Conservation (phyloP, 768 basidiomycete species). For the Amanita inopinata region DNA sequence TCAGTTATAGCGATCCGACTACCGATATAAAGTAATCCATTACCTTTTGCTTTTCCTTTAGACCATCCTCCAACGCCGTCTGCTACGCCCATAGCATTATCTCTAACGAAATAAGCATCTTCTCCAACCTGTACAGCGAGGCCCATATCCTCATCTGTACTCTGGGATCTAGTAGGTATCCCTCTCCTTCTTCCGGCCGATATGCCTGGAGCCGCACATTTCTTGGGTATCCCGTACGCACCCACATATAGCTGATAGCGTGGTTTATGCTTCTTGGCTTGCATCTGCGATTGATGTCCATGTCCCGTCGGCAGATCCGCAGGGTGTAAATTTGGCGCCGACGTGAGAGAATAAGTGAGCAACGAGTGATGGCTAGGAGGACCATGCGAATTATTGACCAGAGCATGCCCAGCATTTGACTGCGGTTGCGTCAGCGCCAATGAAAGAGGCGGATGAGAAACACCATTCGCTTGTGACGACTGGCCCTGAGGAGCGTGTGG, state of each 20-base stretch:
- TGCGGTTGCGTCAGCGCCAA: slow-evolving; percentile 13
- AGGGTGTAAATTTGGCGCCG: slow-evolving; percentile 20
- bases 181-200: slow-evolving; percentile 15
- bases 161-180: slow-evolving; percentile 16
- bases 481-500: slow-evolving; percentile 7
- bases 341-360: slow-evolving; percentile 27
- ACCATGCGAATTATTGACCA: slow-evolving; percentile 3
- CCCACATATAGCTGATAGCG: slow-evolving; percentile 56
- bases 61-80: slow-evolving; percentile 96
- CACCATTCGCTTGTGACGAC: slow-evolving; percentile 9
- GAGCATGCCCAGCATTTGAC: slow-evolving; percentile 5
- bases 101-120: slow-evolving; percentile 78
- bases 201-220: slow-evolving; percentile 15
- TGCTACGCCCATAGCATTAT: slow-evolving; percentile 87
- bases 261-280: slow-evolving; percentile 20
- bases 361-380: slow-evolving; percentile 5
- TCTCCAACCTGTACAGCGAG: slow-evolving; percentile 81
- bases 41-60: slow-evolving; percentile 27
- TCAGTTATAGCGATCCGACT: not conserved
- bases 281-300: slow-evolving; percentile 18
- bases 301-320: slow-evolving; percentile 18
- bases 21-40: slow-evolving; percentile 7
- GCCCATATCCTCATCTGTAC: slow-evolving; percentile 22
- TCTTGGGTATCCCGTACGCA: slow-evolving; percentile 81
- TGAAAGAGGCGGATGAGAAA: slow-evolving; percentile 11